Percentiles rank a stretch among this genome's conserved stretches.
These are phyloP conservation scores for Limtongia smithiae DNA, from an alignment of 805 yeast species.

Conservation along the genomic window DNA sequence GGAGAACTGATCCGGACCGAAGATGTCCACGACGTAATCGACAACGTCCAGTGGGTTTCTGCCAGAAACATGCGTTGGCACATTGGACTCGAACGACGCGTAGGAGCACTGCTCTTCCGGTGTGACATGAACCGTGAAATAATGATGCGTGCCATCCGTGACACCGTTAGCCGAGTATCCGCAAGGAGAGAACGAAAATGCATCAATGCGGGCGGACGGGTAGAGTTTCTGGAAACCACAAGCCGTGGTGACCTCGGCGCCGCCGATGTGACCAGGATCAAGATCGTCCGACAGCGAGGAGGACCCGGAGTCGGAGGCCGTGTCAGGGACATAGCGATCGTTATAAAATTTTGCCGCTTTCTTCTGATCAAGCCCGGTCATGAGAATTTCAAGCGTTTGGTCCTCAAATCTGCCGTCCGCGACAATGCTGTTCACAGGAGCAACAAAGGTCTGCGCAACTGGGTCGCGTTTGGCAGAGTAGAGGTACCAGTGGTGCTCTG, in stretches of 20 bases:
- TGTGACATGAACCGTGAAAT: constrained; percentile 86
- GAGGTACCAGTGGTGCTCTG: constrained; percentile 82
- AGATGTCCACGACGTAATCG: constrained; percentile 55
- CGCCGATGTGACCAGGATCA: constrained; percentile 79
- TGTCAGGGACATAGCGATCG: constrained; percentile 45
- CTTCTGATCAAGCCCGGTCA: constrained; percentile 72
- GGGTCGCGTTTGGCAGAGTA: constrained; percentile 42
- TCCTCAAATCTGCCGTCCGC: constrained; percentile 40
- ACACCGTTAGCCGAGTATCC: constrained; percentile 90
- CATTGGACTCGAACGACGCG: constrained; percentile 92
- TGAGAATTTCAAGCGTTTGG: constrained; percentile 81
- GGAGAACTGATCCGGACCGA: constrained; percentile 75
- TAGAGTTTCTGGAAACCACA: constrained; percentile 64
- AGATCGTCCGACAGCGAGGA: constrained; percentile 38
- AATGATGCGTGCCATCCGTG: constrained; percentile 50
- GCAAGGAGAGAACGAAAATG: constrained; percentile 89
- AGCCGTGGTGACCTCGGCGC: constrained; percentile 60
- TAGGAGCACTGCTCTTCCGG: constrained; percentile 94
- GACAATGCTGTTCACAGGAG: not conserved
- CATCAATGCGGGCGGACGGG: constrained; percentile 53
- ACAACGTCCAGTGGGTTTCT: constrained; percentile 46
- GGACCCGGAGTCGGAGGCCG: constrained; percentile 30
- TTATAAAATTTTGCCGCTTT: constrained; percentile 59
- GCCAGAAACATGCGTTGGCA: constrained; percentile 42
- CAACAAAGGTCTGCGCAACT: not conserved